Conservation (phyloP, 2,329 filamentous ascomycete genomes). For the Stachybotrys echinatus region DNA sequence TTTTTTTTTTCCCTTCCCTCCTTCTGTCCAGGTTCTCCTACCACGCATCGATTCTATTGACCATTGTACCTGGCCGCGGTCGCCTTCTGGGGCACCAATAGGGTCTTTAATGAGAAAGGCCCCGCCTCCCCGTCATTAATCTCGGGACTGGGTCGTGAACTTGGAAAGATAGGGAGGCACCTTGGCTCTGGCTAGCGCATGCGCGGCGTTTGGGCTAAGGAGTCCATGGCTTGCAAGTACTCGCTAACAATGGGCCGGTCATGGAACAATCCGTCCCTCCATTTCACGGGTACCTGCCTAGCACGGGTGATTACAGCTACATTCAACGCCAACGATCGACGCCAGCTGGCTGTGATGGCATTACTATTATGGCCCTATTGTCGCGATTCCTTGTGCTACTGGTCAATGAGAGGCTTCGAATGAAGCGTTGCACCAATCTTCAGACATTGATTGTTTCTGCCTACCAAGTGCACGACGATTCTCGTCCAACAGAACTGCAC, state of each 20-base stretch:
- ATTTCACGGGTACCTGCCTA: neutral
- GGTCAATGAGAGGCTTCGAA: too few species aligned
- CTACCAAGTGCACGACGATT: too few species aligned
- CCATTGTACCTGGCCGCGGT: conserved; percentile 3
- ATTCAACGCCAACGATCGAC: neutral
- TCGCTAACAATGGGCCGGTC: neutral
- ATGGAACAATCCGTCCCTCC: neutral
- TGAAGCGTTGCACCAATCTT: too few species aligned
- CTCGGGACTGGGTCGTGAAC: neutral
- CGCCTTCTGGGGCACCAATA: neutral
- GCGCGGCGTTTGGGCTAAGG: neutral
- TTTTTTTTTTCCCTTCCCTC: neutral
- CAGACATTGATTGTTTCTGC: too few species aligned
- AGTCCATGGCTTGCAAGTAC: too few species aligned
- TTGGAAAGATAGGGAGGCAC: neutral
- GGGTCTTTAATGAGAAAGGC: neutral
- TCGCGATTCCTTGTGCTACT: neutral
- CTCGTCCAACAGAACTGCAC: too few species aligned
- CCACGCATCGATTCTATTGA: too few species aligned
- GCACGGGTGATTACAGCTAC: neutral
- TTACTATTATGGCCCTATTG: neutral
- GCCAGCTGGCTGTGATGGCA: neutral
- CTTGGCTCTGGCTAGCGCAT: neutral
- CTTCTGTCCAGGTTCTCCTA: neutral
- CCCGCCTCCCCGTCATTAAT: neutral